phyloP scores from a whole-genome alignment of 2,329 filamentous ascomycete genomes.

The Calonectria pteridis region DNA sequence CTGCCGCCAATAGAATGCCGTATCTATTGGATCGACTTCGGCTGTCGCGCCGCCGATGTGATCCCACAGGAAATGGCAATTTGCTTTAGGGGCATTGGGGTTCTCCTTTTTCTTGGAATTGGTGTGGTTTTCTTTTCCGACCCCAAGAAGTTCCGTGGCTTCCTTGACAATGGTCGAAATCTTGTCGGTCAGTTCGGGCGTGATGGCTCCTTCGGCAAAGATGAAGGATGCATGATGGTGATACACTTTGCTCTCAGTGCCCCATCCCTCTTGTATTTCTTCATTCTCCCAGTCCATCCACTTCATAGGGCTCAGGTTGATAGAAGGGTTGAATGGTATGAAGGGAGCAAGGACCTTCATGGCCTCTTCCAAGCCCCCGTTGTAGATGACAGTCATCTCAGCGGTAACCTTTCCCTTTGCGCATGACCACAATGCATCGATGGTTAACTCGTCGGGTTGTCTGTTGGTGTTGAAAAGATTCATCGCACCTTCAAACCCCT shows the following conservation, averaged over 20 bases:
- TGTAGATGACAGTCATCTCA: background rate
- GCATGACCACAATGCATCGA: background rate
- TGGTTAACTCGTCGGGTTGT: background rate
- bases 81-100: background rate
- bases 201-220: background rate
- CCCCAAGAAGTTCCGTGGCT: background rate
- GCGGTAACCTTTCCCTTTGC: background rate
- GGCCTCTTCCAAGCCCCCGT: background rate
- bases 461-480: background rate
- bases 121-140: background rate
- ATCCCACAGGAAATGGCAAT: background rate
- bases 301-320: background rate
- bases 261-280: background rate
- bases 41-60: background rate
- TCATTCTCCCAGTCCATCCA: background rate
- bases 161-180: background rate
- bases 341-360: background rate
- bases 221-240: background rate
- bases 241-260: background rate
- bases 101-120: background rate
- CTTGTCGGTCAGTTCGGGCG: background rate
- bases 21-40: background rate
- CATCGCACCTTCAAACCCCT: background rate
- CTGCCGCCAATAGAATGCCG: background rate
- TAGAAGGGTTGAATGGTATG: background rate